Base-by-base conservation (phyloP, 73 alveolate genomes). In the Uronychia setigera region DNA sequence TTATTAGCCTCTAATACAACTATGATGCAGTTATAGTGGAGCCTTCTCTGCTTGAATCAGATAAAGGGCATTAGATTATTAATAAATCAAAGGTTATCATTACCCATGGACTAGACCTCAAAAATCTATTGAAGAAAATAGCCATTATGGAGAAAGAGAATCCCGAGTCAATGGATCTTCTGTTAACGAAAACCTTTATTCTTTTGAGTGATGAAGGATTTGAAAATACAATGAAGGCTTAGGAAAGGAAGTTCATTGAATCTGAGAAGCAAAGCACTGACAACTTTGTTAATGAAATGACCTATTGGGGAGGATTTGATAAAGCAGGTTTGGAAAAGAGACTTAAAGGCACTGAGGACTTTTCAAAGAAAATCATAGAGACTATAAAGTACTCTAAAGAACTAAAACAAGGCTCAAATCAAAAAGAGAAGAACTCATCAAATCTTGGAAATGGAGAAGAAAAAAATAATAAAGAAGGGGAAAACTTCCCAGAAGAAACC, bases 51-150 rank as follows among this genome's bases (percentile, higher is more conserved):
- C 76, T 88, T 0, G 29, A 58, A 1, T 32, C 88, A 0, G 77
- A 58, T 13, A 77, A 76, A 46, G 82, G 89, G 0, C 59, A 33
- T 9, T 83, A 77, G n/a, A 77, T 83, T 30, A 29, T 88, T 26
- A 76, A 82, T 46, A 75, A 80, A 26, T 77, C 88, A 1, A 58
- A 35, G 35, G 86, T 88, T 13, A 78, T 88, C 11, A 59, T 88
- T 29, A 83, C 94, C n/a, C 80, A 80, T 67, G 88, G 81, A 0
- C 85, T 88, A 1, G 94, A 88, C 75, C 59, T 88, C 13, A 86
- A 88, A 77, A 26, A 86, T 34, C 19, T 83, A 74, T 76, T 59
- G 76, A 59, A 83, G 80, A 74, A 60, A 26, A 76, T 81, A 1
- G 76, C 76, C 32, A 57, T 35, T 1, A 80, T 35, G 58, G 86